These are phyloP conservation scores for Teunomyces barrocoloradensis DNA, from an alignment of 805 yeast species.

Conservation along the genomic window DNA sequence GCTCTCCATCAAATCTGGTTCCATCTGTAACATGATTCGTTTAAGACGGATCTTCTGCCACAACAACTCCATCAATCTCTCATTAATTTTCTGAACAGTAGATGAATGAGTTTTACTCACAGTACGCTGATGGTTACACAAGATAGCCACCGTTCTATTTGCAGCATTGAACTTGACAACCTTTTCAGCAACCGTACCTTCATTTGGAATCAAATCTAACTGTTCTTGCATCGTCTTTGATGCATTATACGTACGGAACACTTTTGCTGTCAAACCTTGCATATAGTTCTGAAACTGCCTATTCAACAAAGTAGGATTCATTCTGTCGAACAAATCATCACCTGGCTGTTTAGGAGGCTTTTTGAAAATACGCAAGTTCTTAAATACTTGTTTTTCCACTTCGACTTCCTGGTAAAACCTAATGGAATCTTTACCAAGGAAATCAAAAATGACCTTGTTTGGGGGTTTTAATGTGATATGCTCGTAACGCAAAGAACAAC, in stretches of 20 bases:
- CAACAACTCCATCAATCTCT: slow-evolving; percentile 70
- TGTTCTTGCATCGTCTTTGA: slow-evolving; percentile 97
- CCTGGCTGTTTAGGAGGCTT: slow-evolving; percentile 88
- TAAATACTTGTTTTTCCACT: slow-evolving; percentile 89
- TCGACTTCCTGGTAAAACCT: slow-evolving; percentile 89
- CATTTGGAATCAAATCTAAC: slow-evolving; percentile 77
- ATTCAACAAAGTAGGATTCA: slow-evolving; percentile 79
- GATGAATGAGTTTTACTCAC: slow-evolving; percentile 82
- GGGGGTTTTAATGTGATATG: slow-evolving; percentile 87
- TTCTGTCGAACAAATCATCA: slow-evolving; percentile 87
- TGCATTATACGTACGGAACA: slow-evolving; percentile 96
- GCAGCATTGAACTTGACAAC: slow-evolving; percentile 90
- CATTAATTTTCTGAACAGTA: slow-evolving; percentile 75
- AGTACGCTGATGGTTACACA: slow-evolving; percentile 96
- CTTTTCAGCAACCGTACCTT: slow-evolving; percentile 85
- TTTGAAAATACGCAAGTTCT: slow-evolving; percentile 82
- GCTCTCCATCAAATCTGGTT: slow-evolving; percentile 50
- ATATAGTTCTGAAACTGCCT: slow-evolving; percentile 85
- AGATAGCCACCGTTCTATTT: slow-evolving; percentile 88
- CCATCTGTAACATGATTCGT: slow-evolving; percentile 66
- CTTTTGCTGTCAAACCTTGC: slow-evolving; percentile 94
- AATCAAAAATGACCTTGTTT: slow-evolving; percentile 81
- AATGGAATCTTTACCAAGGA: slow-evolving; percentile 93
- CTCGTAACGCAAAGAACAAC: slow-evolving; percentile 90
- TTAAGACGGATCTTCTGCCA: slow-evolving; percentile 82